Evolutionary conservation across 805 yeast species (phyloP), one percentile per base, ranked within the genome.

Genomic region (Lipomyces lipofer): DNA sequence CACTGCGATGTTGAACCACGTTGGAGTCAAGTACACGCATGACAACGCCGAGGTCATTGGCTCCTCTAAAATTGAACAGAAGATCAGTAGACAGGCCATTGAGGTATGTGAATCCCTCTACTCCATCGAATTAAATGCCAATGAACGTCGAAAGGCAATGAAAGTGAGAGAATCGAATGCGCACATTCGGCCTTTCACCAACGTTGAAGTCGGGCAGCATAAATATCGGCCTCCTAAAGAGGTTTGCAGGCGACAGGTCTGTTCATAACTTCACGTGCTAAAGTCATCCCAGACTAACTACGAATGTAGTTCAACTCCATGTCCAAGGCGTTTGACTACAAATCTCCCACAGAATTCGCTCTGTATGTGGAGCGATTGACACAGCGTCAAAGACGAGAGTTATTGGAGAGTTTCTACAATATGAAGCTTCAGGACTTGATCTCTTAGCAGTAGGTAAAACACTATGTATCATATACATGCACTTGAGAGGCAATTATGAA

Each of bases 41-140:
- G 49, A 57, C 24, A 55, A 57, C 28, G 47, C 52, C 8, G 52
- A 57, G n/a, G 47, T 57, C 12, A 25, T 57, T 17, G 56, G 56
- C 2, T 39, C 54, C 7, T 53, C 61, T 4, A 35, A 42, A 36
- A 43, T 30, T 22, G 61, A 57, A 33, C 42, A 28, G 24, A n/a
- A 36, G 25, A 33, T 57, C 22, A 43, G 51, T 13, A 32, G 28
- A 12, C 32, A 19, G 12, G 61, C 61, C 5, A 30, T 49, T 12
- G 28, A 36, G 9, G 39, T 15, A 10, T 22, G 29, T 5, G 15
- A 17, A 7, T 10, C 29, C n/a, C n/a, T n/a, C n/a, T n/a, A n/a
- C n/a, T n/a, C n/a, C n/a, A n/a, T n/a, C n/a, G n/a, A n/a, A n/a
- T n/a, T n/a, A n/a, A n/a, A n/a, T n/a, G n/a, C n/a, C n/a, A n/a